phyloP scores from a whole-genome alignment of 768 basidiomycete genomes.

The Hebeloma cylindrosporum region DNA sequence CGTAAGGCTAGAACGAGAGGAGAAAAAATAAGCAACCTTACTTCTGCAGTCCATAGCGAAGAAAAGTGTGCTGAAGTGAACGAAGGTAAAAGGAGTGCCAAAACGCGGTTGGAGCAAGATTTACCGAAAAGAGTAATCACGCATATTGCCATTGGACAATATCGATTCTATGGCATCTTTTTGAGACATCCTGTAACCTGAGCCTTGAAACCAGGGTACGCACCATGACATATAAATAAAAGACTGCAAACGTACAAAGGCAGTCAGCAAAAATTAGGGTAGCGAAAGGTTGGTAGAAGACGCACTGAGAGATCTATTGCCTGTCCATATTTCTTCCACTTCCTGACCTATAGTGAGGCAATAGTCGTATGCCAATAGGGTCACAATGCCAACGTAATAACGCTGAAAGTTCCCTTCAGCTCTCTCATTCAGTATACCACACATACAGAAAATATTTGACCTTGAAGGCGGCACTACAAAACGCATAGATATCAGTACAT shows the following conservation, averaged over 20 bases:
- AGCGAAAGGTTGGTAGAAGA: not conserved
- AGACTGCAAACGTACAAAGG: conserved; percentile 6
- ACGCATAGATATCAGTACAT: not conserved
- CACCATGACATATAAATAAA: conserved; percentile 18
- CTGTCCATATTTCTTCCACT: conserved; percentile 24
- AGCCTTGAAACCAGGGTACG: not conserved
- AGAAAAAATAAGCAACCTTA: conserved; percentile 5
- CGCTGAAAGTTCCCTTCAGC: conserved; percentile 8
- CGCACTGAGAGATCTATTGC: conserved; percentile 18
- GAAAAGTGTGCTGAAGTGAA: conserved; percentile 25
- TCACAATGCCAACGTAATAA: conserved; percentile 22
- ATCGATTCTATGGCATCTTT: conserved; percentile 19
- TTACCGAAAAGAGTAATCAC: conserved; percentile 29
- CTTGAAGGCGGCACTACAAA: conserved; percentile 13
- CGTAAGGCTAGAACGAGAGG: not conserved
- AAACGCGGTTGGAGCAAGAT: not conserved
- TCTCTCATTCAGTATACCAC: not conserved
- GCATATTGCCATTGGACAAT: conserved; percentile 26
- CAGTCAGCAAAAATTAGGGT: not conserved
- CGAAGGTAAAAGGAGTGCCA: not conserved
- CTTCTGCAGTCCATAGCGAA: conserved; percentile 24
- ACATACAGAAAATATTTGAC: not conserved
- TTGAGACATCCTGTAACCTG: not conserved
- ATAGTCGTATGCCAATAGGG: conserved; percentile 25
- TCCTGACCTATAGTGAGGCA: conserved; percentile 23